Evolutionary conservation across 331 rosid species (phyloP), one percentile per base, ranked within the genome.

Genomic region (Pyracantha coccinea): DNA sequence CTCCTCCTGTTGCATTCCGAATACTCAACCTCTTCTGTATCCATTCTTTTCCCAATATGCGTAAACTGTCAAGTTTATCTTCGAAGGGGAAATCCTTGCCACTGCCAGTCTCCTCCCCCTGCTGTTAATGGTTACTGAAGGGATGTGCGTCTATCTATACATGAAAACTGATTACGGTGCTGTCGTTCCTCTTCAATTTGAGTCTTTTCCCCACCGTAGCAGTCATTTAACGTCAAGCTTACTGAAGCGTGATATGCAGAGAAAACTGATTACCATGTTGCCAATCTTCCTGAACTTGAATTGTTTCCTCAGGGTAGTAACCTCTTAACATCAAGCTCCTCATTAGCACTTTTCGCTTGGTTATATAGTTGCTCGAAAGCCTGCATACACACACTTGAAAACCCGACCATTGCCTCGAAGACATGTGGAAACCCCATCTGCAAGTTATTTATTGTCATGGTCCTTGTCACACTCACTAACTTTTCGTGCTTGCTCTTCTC

Each of bases 391-490:
- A 95, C 97, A 59, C 97, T 89, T 8, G 99, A 95, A 82, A 95
- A 95, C 77, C 97, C 99, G 4, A 92, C 99, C 72, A 95, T 86
- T 2, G 96, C 93, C 81, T 95, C 97, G 59, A 95, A 95, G 62
- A 95, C 98, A 29, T 95, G 97, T 0, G 99, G 99, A 77, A 92
- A 89, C 29, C 98, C 87, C 97, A 95, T 92, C 87, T 95, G 99
- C 84, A 95, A 58, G 92, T 89, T 95, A 57, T 90, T 92, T 62
- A 95, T 79, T 13, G 99, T 95, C 98, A 92, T 90, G 31, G 97
- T 87, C 76, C 99, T 75, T 0, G 97, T 90, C 47, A 92, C 90
- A 61, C 90, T 81, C 53, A 90, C 90, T 4, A 84, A 80, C 71
- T 90, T 95, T 31, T 92, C 99, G 77, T 95, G 86, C 80, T 88